Percentiles rank a stretch among this genome's conserved stretches.
These are phyloP conservation scores for Neurospora sp. DNA, from an alignment of 495 filamentous ascomycete genomes.

Conservation along the genomic window DNA sequence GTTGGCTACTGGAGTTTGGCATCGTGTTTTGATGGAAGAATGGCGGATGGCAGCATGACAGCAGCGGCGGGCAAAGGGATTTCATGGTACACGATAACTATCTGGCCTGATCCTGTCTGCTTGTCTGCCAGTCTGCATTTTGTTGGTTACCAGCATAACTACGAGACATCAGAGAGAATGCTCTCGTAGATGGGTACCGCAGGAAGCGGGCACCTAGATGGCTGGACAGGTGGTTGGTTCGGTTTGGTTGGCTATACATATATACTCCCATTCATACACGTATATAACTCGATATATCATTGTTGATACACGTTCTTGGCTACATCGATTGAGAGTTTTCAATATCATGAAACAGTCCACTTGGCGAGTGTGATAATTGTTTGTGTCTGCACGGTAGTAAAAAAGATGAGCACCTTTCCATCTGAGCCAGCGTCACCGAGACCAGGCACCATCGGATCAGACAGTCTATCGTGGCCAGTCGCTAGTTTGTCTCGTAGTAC, in stretches of 20 bases:
- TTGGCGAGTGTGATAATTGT: not conserved
- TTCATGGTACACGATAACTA: not conserved
- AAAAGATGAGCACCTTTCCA: not conserved
- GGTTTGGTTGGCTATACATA: not conserved
- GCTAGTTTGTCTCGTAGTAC: not conserved
- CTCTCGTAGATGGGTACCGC: not conserved
- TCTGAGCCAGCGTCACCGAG: not conserved
- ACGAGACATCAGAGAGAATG: not conserved
- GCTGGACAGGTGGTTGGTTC: not conserved
- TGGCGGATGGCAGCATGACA: not conserved
- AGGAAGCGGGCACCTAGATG: not conserved
- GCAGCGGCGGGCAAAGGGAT: not conserved
- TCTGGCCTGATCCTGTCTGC: not conserved
- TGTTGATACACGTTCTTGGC: not conserved
- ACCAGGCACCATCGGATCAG: not conserved
- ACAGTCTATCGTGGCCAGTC: not conserved
- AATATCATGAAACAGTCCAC: not conserved
- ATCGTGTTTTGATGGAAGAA: not conserved
- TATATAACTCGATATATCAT: not conserved
- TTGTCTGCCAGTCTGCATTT: not conserved
- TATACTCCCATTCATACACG: not conserved
- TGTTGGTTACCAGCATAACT: not conserved
- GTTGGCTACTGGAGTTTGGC: not conserved
- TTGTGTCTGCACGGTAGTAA: not conserved
- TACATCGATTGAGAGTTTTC: not conserved